Base-by-base conservation (phyloP, 2,329 filamentous ascomycete species). In the Colletotrichum incanum region DNA sequence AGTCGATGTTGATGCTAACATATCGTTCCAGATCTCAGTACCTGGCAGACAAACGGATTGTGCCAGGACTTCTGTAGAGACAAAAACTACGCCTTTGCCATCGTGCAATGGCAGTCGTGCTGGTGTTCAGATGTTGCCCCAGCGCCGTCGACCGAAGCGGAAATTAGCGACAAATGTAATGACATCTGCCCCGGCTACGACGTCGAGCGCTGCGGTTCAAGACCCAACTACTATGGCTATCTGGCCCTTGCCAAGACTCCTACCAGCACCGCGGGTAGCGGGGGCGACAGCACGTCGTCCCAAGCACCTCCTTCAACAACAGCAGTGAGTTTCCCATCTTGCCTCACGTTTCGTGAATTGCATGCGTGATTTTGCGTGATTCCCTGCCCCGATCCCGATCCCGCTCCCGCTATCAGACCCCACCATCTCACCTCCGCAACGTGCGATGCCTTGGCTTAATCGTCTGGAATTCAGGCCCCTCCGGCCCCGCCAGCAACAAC, bases 81-180 rank as follows among this genome's bases (percentile, higher is more conserved):
- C 26, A 75, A 76, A 31, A 76, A 85, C 20, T 93, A 86, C 74
- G 92, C 93, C 49, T 93, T 92, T 73, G 93, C 92, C 74, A 85
- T 96, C 59, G 84, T 95, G 1, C 88, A 94, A 76, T 86, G 82
- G 20, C 84, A 89, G 41, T 81, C 86, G 63, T 96, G 93, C 79
- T 96, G 93, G 93, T 96, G 93, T 79, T 92, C 92, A 47, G 88
- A 94, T 79, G 91, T 91, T 76, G 86, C 86, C 2, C 93, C 93
- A 11, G 84, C 84, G 61, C 74, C 82, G 41, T 78, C 77, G 26
- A 79, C 78, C 41, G 79, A 84, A 66, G 64, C 68, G 34, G 45
- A 59, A 23, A 28, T 74, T 45, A 82, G 86, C 62, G 77, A 82
- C 28, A 80, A 81, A 1, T 96, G 93, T 81, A 81, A 86, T 74